These are phyloP conservation scores for Chytriomyces confervae DNA, from an alignment of 192 early-diverging fungal genomes.

Conservation along the genomic window DNA sequence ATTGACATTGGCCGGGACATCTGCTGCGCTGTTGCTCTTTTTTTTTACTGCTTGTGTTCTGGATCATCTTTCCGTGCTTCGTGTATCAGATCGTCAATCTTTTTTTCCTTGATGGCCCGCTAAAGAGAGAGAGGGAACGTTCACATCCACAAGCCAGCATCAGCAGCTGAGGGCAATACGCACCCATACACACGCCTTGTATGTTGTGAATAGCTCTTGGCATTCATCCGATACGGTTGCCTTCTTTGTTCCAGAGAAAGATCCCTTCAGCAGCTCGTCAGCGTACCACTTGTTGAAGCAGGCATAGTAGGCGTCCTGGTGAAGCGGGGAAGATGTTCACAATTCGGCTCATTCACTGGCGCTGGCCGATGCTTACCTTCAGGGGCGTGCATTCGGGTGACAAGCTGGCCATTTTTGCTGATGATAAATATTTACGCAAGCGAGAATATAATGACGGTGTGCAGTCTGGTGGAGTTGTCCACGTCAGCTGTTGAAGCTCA, in stretches of 20 bases:
- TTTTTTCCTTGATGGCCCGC: slow-evolving; percentile 79
- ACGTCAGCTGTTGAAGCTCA: too few species aligned
- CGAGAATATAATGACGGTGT: too few species aligned
- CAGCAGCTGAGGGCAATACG: neutral
- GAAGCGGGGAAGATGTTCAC: neutral
- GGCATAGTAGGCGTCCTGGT: slow-evolving; percentile 75
- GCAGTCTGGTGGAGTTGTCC: too few species aligned
- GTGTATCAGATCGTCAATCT: slow-evolving; percentile 79
- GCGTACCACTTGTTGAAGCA: slow-evolving; percentile 98
- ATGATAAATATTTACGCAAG: neutral
- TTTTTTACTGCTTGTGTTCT: neutral
- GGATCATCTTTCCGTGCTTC: slow-evolving; percentile 84
- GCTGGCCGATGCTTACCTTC: slow-evolving; percentile 21
- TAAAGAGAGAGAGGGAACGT: slow-evolving; percentile 33
- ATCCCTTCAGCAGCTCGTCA: slow-evolving; percentile 91
- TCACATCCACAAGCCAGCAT: neutral
- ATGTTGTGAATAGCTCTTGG: slow-evolving; percentile 81
- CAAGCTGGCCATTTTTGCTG: slow-evolving; percentile 39
- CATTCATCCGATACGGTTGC: slow-evolving; percentile 68
- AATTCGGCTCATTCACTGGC: neutral
- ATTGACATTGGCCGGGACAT: neutral
- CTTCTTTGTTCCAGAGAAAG: slow-evolving; percentile 39
- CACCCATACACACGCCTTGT: slow-evolving; percentile 85
- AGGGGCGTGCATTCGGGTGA: slow-evolving; percentile 50
- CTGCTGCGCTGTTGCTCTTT: neutral